These are phyloP conservation scores for Yarrowia sp. DNA, from an alignment of 805 yeast species.

Conservation along the genomic window DNA sequence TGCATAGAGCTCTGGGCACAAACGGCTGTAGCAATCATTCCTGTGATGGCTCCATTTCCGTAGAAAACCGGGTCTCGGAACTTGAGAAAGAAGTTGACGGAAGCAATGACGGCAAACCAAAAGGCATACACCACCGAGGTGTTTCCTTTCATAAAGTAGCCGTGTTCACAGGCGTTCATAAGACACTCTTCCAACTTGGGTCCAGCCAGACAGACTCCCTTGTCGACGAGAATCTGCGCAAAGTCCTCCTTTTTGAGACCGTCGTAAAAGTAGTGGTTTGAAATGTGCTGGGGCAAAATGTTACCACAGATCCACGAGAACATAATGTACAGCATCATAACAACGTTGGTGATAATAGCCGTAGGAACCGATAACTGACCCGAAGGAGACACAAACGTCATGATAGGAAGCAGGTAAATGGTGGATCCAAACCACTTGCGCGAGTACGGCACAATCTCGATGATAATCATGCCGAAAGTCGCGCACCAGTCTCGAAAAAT, in stretches of 20 bases:
- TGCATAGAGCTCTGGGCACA: slow-evolving; percentile 25
- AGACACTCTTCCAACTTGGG: slow-evolving; percentile 15
- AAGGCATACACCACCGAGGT: slow-evolving; percentile 14
- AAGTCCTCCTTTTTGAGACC: slow-evolving; percentile 28
- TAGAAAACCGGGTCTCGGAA: slow-evolving; percentile 26
- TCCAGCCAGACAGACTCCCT: slow-evolving; percentile 1
- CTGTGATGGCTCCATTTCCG: slow-evolving; percentile 32
- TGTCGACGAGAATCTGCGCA: not conserved
- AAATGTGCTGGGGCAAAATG: not conserved
- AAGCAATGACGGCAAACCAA: slow-evolving; percentile 18
- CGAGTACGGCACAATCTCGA: slow-evolving; percentile 1
- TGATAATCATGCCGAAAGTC: not conserved
- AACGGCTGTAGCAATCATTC: slow-evolving; percentile 31
- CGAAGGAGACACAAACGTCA: slow-evolving; percentile 12
- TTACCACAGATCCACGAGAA: slow-evolving; percentile 25
- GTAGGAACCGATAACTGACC: not conserved
- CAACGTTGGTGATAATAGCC: not conserved
- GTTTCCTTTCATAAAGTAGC: slow-evolving; percentile 6
- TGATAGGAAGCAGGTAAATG: slow-evolving; percentile 11
- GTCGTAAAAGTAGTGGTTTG: not conserved
- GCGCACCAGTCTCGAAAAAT: slow-evolving; percentile 10
- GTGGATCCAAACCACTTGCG: not conserved
- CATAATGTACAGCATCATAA: slow-evolving; percentile 6
- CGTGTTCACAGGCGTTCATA: slow-evolving; percentile 1
- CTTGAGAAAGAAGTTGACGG: slow-evolving; percentile 12